Base-by-base conservation (phyloP, 2,329 filamentous ascomycete genomes). In the Amesomyces nigricolor region DNA sequence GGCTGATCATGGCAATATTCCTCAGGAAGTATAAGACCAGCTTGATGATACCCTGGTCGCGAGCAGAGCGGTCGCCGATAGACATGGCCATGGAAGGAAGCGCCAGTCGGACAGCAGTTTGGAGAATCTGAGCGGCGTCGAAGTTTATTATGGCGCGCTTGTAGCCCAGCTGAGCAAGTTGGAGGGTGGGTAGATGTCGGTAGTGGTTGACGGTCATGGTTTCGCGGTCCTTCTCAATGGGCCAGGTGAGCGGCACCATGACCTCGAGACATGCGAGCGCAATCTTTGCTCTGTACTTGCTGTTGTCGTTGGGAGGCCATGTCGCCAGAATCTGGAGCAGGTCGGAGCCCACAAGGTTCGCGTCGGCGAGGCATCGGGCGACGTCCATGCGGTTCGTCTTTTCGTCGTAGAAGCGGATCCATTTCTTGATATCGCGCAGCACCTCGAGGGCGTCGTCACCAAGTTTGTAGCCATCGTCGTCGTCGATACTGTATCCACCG, bases 351-450 rank as follows among this genome's bases (percentile, higher is more conserved):
- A 97, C 82, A n/a, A 99, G 72, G 67, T 96, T 96, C 44, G 91
- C 88, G 71, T 97, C 91, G 66, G 90, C 86, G 63, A 97, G 78
- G 70, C 91, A 96, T 72, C 94, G 82, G 58, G 92, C 91, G 57
- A 99, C 94, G 68, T 99, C 94, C 78, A 95, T 87, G 62, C 92
- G 87, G 68, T 96, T 95, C 61, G 87, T 84, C 70, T 95, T 95
- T 68, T 95, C 89, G 70, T 96, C 91, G 77, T 94, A 94, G 60
- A 96, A 83, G 64, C 90, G 91, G 63, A 99, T 80, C 94, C 94
- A 99, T 81, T 87, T 87, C 68, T 94, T 92, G 53, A 99, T 79
- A 72, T 99, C 94, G 60, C 92, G 91, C 55, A 99, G 78, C 66
- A 91, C 94, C 56, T 94, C 89, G 58, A 95, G 77, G 11, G 91